Base-by-base conservation (phyloP, 73 alveolate species). In the Paramecium caudatum region DNA sequence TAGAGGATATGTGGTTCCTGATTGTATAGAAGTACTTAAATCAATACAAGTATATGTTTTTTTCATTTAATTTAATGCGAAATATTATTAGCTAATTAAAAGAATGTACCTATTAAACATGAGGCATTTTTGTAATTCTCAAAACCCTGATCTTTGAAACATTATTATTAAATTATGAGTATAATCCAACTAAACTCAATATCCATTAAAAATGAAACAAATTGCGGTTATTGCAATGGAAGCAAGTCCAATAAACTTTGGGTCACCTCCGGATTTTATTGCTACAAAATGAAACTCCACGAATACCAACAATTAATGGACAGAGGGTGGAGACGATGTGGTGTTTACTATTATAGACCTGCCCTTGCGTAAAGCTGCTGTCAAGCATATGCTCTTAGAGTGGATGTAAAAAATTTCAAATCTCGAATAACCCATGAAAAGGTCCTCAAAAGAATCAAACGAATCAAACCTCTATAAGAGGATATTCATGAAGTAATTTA, bases 271-370 rank as follows among this genome's bases (percentile, higher is more conserved):
- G 96, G 97, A 13, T 82, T 97, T 81, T 27, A 69, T 90, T 69
- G 95, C 23, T 47, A 82, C 63, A 55, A 93, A 39, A 93, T 94
- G 94, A 91, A 92, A 21, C 94, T 84, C 9, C 91, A 94, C 25
- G 95, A 94, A 47, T 96, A 94, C 80, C 96, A 97, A 87, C 68
- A 85, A 41, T 82, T 97, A 91, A 91, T 95, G 97, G 94, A 90
- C 46, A 86, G 95, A 62, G 99, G 99, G 7, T 97, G 99, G 98
- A 92, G 98, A 69, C 86, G 99, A 90, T 95, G 98, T 62, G 99
- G 99, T 3, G 81, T 91, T 21, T 93, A 92, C 65, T 90, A 93
- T 80, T 95, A 95, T 82, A 92, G 94, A 46, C 96, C 94, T 16
- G 96, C 94, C 49, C 82, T 90, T 46, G 92, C 80, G 47, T 90